phyloP scores from a whole-genome alignment of 768 basidiomycete species.

The Rhodocollybia butyracea region DNA sequence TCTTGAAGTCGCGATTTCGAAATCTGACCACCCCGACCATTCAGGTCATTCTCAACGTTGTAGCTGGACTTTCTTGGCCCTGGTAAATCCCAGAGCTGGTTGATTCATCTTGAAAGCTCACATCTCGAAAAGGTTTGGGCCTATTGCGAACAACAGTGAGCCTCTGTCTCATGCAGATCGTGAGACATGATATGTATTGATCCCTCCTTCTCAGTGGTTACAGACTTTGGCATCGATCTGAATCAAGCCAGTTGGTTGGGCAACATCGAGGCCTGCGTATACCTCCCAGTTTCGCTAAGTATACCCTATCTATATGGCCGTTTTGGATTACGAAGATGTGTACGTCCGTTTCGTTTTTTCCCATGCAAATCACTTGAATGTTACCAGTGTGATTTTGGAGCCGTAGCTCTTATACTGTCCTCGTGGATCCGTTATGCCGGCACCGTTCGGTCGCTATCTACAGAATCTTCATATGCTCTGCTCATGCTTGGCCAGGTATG shows the following conservation, averaged over 20 bases:
- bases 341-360: conserved; percentile 30
- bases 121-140: too few species aligned
- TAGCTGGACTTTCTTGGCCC: conserved; percentile 65
- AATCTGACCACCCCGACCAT: too few species aligned
- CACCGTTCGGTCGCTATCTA: conserved; percentile 51
- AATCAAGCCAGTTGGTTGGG: conserved; percentile 80
- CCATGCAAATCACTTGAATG: not conserved
- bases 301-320: conserved; percentile 55
- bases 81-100: too few species aligned
- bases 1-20: not conserved
- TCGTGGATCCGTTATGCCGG: conserved; percentile 80
- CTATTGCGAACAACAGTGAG: conserved; percentile 69
- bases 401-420: conserved; percentile 50
- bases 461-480: conserved; percentile 55
- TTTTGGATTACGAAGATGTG: conserved; percentile 62
- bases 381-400: conserved; percentile 61
- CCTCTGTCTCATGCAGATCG: not conserved
- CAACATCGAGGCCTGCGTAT: conserved; percentile 57
- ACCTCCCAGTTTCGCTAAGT: conserved; percentile 57
- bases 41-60: conserved; percentile 60
- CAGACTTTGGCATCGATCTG: conserved; percentile 65
- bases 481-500: conserved; percentile 69
- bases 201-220: conserved; percentile 38
- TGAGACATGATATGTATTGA: not conserved
- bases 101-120: too few species aligned